Percentiles rank a stretch among this genome's conserved stretches.
These are phyloP conservation scores for Fusarium transvaalense DNA, from an alignment of 2,329 filamentous ascomycete species.

Conservation along the genomic window DNA sequence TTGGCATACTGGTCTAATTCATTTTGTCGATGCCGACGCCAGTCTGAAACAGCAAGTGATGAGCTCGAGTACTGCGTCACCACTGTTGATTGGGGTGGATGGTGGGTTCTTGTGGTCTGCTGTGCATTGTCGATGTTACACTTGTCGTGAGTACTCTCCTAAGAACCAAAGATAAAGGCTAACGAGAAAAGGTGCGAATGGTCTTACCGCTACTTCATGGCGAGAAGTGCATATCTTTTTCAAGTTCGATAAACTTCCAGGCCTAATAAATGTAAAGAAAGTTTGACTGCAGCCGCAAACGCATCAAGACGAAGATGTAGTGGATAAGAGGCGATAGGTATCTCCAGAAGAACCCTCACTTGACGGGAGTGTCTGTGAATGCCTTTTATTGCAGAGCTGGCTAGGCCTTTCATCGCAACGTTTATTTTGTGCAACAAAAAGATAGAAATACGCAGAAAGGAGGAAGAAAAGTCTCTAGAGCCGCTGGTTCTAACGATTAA, in stretches of 20 bases:
- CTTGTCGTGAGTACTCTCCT: conserved; percentile 1
- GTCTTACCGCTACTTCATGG: background rate
- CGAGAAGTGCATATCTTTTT: background rate
- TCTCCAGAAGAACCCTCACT: background rate
- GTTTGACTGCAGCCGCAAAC: no score
- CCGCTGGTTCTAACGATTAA: background rate
- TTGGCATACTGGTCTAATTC: background rate
- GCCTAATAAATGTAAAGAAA: background rate
- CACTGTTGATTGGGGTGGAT: background rate
- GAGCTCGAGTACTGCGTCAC: background rate
- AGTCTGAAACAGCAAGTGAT: background rate
- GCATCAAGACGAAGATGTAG: no score
- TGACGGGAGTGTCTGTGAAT: background rate
- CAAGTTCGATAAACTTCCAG: background rate
- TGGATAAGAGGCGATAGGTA: background rate
- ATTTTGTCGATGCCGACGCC: conserved; percentile 3
- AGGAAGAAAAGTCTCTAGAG: background rate
- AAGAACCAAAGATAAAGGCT: background rate
- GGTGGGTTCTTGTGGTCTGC: background rate
- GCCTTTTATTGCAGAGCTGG: background rate
- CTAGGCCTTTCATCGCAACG: background rate
- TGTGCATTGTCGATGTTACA: background rate
- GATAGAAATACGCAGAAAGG: background rate
- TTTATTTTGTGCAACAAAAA: background rate
- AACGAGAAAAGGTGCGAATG: background rate